Conservation (phyloP, 495 filamentous ascomycete genomes). For the Glonium stellatum region DNA sequence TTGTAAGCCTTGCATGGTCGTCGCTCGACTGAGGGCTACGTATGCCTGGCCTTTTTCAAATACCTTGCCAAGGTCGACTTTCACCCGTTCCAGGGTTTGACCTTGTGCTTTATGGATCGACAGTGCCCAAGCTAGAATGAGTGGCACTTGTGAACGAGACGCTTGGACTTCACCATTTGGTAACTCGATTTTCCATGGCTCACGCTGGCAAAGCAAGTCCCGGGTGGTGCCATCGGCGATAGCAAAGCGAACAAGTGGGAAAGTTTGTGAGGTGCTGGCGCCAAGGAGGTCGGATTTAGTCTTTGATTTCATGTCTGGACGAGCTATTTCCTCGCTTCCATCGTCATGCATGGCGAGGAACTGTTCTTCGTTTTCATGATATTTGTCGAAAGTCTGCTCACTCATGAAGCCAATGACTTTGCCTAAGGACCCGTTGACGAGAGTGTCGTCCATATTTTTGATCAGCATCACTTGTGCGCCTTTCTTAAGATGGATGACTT, state of each 20-base stretch:
- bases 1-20: constrained; percentile 78
- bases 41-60: constrained; percentile 95
- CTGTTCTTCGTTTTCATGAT: constrained; percentile 50
- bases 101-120: constrained; percentile 98
- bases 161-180: constrained; percentile 94
- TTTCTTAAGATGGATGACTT: constrained; percentile 69
- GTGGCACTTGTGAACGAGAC: constrained; percentile 64
- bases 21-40: constrained; percentile 77
- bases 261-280: constrained; percentile 42
- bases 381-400: constrained; percentile 65
- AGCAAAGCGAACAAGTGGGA: constrained; percentile 76
- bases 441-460: constrained; percentile 90
- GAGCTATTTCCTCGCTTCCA: constrained; percentile 41
- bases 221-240: constrained; percentile 70
- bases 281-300: constrained; percentile 29
- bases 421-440: constrained; percentile 92
- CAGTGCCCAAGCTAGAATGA: constrained; percentile 93
- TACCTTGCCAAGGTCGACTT: constrained; percentile 82
- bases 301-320: constrained; percentile 20
- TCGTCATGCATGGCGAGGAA: constrained; percentile 35
- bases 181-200: constrained; percentile 93
- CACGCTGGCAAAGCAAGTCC: constrained; percentile 72
- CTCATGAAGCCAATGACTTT: constrained; percentile 82
- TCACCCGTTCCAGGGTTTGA: constrained; percentile 89
- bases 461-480: constrained; percentile 98